phyloP scores from a whole-genome alignment of 78 protist species.

The Reticulomyxa filosa region DNA sequence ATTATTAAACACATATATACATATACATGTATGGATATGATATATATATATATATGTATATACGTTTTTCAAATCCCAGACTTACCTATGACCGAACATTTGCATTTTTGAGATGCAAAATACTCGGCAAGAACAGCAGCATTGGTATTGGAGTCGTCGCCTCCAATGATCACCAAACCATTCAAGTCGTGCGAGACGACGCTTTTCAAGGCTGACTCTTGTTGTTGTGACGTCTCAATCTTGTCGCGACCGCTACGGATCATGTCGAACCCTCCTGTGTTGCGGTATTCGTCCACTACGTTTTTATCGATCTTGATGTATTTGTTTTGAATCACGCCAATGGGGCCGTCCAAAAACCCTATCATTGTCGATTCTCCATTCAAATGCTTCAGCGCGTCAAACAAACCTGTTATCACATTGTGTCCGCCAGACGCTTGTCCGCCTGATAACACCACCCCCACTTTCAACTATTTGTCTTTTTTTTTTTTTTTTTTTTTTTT shows the following conservation, averaged over 20 bases:
- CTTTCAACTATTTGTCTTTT: too few relatives aligned
- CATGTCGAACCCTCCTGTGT: slow-evolving; percentile 15
- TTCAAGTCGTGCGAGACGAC: slow-evolving; percentile 4
- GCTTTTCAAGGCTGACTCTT: background rate
- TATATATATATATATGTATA: too few relatives aligned
- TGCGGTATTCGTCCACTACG: background rate
- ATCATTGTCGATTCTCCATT: background rate
- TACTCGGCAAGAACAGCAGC: slow-evolving; percentile 35
- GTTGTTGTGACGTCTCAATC: slow-evolving; percentile 18
- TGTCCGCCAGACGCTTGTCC: slow-evolving; percentile 34
- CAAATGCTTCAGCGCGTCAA: slow-evolving; percentile 1
- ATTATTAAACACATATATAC: too few relatives aligned
- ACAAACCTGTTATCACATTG: slow-evolving; percentile 23
- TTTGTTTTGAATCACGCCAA: background rate
- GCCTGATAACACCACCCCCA: slow-evolving; percentile 25
- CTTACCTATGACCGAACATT: slow-evolving; percentile 15
- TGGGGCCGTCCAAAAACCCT: slow-evolving; percentile 19
- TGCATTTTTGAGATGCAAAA: background rate
- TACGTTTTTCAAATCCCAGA: too few relatives aligned
- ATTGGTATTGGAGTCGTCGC: slow-evolving; percentile 45
- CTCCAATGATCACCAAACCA: slow-evolving; percentile 31
- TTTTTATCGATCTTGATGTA: background rate
- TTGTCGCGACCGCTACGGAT: slow-evolving; percentile 23
- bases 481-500: too few relatives aligned
- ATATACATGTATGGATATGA: too few relatives aligned